A percentile compares a stretch with the other conserved stretches of the same genome.
Conservation (phyloP, 345 rosid genomes). For the Corchorus olitorius region DNA sequence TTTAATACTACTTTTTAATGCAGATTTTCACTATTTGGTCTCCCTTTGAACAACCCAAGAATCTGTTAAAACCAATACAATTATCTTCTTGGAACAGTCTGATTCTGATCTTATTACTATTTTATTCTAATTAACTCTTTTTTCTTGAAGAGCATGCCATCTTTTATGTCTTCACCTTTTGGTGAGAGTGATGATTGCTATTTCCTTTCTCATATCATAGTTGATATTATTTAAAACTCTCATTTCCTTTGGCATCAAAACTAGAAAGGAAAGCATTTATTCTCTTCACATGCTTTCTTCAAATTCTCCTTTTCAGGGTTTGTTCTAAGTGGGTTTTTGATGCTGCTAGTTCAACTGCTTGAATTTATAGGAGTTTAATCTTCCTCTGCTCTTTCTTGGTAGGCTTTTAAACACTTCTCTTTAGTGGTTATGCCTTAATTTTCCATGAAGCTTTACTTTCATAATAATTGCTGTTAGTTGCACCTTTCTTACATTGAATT, state of each 20-base stretch:
- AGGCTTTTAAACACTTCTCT: background rate
- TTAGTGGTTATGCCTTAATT: background rate
- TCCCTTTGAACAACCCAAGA: conserved; percentile 28
- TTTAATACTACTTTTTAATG: conserved; percentile 18
- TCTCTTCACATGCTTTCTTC: conserved; percentile 27
- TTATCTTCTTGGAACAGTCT: conserved; percentile 25
- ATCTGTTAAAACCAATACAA: conserved; percentile 17
- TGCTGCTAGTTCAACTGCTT: conserved; percentile 40
- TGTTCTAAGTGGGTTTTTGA: conserved; percentile 25
- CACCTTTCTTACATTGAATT: background rate
- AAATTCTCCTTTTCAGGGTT: conserved; percentile 23
- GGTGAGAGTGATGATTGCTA: conserved; percentile 37
- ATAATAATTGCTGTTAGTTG: conserved; percentile 19
- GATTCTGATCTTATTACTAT: conserved; percentile 19
- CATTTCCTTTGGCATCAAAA: conserved; percentile 18
- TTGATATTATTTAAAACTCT: conserved; percentile 31
- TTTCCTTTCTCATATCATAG: conserved; percentile 26
- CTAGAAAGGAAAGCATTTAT: conserved; percentile 7
- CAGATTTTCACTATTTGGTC: conserved; percentile 13
- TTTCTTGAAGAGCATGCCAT: conserved; percentile 24
- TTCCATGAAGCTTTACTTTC: conserved; percentile 13
- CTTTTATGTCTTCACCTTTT: conserved; percentile 30
- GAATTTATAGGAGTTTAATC: conserved; percentile 13
- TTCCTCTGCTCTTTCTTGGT: conserved; percentile 18
- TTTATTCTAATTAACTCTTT: conserved; percentile 21